Base-by-base conservation (phyloP, 768 basidiomycete species). In the Psilocybe sp. region DNA sequence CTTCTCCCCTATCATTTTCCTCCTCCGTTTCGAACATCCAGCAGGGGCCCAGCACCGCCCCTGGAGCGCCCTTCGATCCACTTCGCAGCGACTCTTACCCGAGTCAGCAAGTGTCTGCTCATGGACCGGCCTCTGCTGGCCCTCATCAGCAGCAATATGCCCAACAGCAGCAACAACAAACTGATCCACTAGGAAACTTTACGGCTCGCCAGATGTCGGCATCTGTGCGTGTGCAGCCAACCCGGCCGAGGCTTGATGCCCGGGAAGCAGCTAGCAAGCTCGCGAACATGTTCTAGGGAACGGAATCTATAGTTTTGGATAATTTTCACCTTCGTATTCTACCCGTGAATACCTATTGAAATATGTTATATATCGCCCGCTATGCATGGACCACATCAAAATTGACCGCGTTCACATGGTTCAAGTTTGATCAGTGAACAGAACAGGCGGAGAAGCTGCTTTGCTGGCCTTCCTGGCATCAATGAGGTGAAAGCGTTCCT, bases 231-330 rank as follows among this genome's bases (percentile, higher is more conserved):
- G 75, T 87, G 40, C 82, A 83, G 57, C 84, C 87, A 12, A 81
- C 81, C 35, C 71, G 89, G 56, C 81, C 85, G 39, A 75, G 87
- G 60, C 66, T 96, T 59, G 94, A 97, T 64, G 85, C 92, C 9
- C 76, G 86, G 60, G 85, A 91, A 61, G 90, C 90, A 12, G 92
- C 90, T 15, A 89, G 89, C 64, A 94, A 93, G 65, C 76, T 94
- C 49, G 92, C 91, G 6, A 95, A 93, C 62, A 87, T 90, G 85
- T 89, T 91, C 63, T 91, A 70, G 64, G 31, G 15, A 31, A 23
- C 18, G 23, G 39, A 43, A 32, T 46, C 36, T 36, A 45, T 41
- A 19, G 23, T 28, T 4, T 28, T 28, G 23, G 23, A 7, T 28
- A 4, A 28, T 28, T 3, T 28, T 7, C 23, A 28, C 23, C 4